phyloP scores from a whole-genome alignment of 495 filamentous ascomycete genomes.

The Xylaria bambusicola region DNA sequence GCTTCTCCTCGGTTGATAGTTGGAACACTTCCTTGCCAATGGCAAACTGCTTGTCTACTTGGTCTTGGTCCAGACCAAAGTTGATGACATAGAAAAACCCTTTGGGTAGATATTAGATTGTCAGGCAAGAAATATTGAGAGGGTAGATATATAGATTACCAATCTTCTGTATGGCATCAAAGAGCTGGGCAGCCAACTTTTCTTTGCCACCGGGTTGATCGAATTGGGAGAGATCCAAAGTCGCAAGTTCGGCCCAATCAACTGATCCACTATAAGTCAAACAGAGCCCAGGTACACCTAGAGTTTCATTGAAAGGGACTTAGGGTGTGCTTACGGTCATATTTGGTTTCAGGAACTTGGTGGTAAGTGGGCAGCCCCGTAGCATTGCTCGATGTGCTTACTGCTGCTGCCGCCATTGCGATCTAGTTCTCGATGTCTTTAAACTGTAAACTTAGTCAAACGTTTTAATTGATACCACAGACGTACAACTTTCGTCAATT shows the following conservation, averaged over 20 bases:
- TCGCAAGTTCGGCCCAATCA: constrained; percentile 60
- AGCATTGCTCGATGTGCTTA: constrained; percentile 16
- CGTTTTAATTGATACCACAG: not conserved
- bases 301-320: not conserved
- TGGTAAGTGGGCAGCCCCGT: constrained; percentile 36
- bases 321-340: constrained; percentile 34
- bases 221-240: constrained; percentile 57
- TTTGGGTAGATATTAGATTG: not conserved
- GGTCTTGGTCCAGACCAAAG: constrained; percentile 59
- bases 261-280: constrained; percentile 30
- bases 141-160: no score
- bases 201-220: constrained; percentile 57
- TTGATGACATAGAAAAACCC: constrained; percentile 62
- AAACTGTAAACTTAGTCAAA: not conserved
- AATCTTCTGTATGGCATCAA: constrained; percentile 58
- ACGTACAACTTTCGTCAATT: not conserved
- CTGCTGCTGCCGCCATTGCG: constrained; percentile 29
- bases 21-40: constrained; percentile 58
- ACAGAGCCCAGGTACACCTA: constrained; percentile 1
- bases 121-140: no score
- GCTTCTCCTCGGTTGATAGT: constrained; percentile 53
- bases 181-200: constrained; percentile 54
- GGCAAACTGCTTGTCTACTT: constrained; percentile 62
- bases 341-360: constrained; percentile 40
- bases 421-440: not conserved